Base-by-base conservation (phyloP, 2,329 filamentous ascomycete genomes). In the Hypoxylon sp. region DNA sequence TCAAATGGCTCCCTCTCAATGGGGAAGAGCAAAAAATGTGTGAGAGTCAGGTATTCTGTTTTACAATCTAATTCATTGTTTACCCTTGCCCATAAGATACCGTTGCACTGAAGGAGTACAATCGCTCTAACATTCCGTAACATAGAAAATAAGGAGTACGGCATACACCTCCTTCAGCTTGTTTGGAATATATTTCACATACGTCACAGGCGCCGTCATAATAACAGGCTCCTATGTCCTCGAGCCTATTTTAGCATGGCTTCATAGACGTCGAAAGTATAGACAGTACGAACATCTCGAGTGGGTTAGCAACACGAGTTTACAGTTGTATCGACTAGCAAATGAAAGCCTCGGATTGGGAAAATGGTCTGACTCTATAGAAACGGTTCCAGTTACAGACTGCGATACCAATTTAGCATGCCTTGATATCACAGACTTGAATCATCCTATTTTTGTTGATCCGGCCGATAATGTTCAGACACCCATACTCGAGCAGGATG, bases 161-260 rank as follows among this genome's bases (percentile, higher is more conserved):
- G 46, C 36, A 49, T 30, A 67, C 28, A 48, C 60, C 2, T 67
- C 67, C 2, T 67, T 69, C 48, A 69, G 59, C 52, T 2, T 69
- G 0, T 60, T 69, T 14, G 63, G 63, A 1, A 48, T 69, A 3
- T 50, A 38, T 28, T 56, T 69, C 32, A 61, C 57, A 7, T 67
- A 43, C 30, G 25, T 53, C 1, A 32, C 36, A 2, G 67, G 67
- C 1, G 17, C 5, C 2, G 19, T 69, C 23, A 67, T 69, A 11
- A 49, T 64, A 17, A 10, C 38, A 0, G 14, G 45, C 10, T 69
- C 67, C 1, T 63, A 43, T 25, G 23, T 28, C 19, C 30, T 63
- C 3, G 65, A 67, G 23, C 65, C 65, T 1, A 50, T 50, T 4
- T n/a, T 63, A 10, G 32, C 28, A 5, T 60, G 17, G n/a, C 53